A percentile compares a stretch with the other conserved stretches of the same genome.
phyloP scores from a whole-genome alignment of 306 rosid genomes.

The Myrica gale region DNA sequence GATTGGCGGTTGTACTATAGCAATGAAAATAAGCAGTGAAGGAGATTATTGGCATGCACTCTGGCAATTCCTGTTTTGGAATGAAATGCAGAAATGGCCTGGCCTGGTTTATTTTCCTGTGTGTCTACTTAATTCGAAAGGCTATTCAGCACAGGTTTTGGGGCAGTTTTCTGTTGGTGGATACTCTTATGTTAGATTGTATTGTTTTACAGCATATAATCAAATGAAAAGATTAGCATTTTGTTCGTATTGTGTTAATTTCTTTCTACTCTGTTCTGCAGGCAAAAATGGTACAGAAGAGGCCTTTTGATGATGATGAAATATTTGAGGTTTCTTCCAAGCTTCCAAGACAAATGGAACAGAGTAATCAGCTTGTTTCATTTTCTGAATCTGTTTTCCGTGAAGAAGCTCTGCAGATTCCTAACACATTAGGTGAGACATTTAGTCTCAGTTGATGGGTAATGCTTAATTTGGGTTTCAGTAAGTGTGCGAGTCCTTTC shows the following conservation, averaged over 20 bases:
- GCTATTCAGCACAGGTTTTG: background rate
- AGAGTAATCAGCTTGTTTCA: slow-evolving; percentile 48
- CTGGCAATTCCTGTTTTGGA: background rate
- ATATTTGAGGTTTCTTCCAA: slow-evolving; percentile 59
- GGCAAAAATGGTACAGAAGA: slow-evolving; percentile 82
- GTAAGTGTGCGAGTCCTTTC: background rate
- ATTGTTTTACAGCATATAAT: background rate
- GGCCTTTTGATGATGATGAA: slow-evolving; percentile 69
- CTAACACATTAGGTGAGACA: slow-evolving; percentile 60
- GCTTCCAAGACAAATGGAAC: slow-evolving; percentile 60
- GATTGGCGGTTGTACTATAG: too few species aligned
- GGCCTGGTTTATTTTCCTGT: background rate
- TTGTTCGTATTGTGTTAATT: background rate
- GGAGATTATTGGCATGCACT: background rate
- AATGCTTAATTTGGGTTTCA: slow-evolving; percentile 6
- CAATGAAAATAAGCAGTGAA: background rate
- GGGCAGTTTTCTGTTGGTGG: background rate
- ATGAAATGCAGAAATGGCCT: background rate
- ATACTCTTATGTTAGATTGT: background rate
- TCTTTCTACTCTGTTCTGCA: slow-evolving; percentile 33
- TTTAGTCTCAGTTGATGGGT: background rate
- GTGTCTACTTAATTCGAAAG: background rate
- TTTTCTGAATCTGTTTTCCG: slow-evolving; percentile 74
- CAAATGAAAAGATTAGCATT: background rate
- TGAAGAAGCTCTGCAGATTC: slow-evolving; percentile 33